Conservation (phyloP, 805 yeast species). For the Metschnikowia gruessii region DNA sequence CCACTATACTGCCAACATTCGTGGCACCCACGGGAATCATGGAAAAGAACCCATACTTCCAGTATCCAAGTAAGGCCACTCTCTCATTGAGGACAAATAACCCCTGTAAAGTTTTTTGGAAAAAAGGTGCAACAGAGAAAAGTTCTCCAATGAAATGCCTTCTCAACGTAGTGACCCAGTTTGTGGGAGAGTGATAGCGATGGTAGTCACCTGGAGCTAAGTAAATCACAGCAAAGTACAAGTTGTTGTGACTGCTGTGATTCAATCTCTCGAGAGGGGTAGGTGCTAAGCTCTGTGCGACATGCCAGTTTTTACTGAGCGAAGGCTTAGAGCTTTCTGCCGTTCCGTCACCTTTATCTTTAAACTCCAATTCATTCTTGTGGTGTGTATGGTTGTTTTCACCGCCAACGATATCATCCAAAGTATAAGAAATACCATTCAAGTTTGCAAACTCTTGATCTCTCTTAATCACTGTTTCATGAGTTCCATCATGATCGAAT, state of each 20-base stretch:
- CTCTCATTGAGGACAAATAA: constrained; percentile 91
- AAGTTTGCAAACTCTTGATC: constrained; percentile 75
- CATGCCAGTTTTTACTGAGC: constrained; percentile 35
- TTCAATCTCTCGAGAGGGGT: constrained; percentile 31
- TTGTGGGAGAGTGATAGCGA: constrained; percentile 91
- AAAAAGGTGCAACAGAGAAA: constrained; percentile 94
- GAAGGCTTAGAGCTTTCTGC: constrained; percentile 31
- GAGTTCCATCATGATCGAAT: constrained; percentile 41
- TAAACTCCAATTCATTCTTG: constrained; percentile 46
- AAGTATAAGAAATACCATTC: constrained; percentile 69
- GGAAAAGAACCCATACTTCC: constrained; percentile 96
- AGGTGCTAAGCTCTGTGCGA: constrained; percentile 42
- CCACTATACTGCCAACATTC: constrained; percentile 90
- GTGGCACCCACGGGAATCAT: constrained; percentile 99
- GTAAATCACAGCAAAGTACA: constrained; percentile 88
- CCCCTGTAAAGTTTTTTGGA: constrained; percentile 82
- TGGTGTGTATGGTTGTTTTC: constrained; percentile 43
- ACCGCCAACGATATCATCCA: constrained; percentile 66
- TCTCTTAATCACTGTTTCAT: constrained; percentile 44
- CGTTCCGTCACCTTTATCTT: constrained; percentile 69
- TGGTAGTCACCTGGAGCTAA: constrained; percentile 99
- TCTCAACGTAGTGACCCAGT: constrained; percentile 92
- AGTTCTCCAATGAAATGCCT: constrained; percentile 96
- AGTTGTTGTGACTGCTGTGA: constrained; percentile 45
- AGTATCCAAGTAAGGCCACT: constrained; percentile 89